Base-by-base conservation (phyloP, 2,329 filamentous ascomycete genomes). In the Colletotrichum gloeosporioides region DNA sequence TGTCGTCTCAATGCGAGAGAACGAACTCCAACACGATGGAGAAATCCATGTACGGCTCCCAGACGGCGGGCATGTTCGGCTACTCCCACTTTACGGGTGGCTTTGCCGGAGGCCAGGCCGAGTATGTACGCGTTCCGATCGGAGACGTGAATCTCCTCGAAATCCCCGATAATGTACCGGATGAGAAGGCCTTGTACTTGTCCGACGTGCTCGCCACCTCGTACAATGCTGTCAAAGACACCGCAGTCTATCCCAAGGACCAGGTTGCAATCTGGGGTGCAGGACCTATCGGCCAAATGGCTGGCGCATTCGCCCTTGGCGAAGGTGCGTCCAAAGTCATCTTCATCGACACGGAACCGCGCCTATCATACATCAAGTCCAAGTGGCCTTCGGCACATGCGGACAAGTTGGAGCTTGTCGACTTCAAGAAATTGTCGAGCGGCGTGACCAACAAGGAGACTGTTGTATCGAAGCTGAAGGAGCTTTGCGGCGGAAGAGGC, bases 231-330 rank as follows among this genome's bases (percentile, higher is more conserved):
- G 95, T 98, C 49, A 93, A 96, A 57, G 95, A 98, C 81, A 98
- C 95, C 0, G 93, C 92, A 2, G 93, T 98, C n/a, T 93, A 95
- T 77, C 88, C 93, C 39, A 92, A 90, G 15, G 95, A 98, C 79
- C 88, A 92, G 3, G 95, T 98, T 2, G 95, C 95, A 39, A 92
- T 98, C 76, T 98, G 95, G 77, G 95, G 95, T n/a, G 95, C 93
- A 0, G 95, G 95, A 0, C 96, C 95, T 1, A 95, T 98, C 68
- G 95, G 96, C 0, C 95, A 98, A 81, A 97, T 98, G 94, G 91
- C 90, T 3, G 94, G 93, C 2, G 88, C 95, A 69, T 98, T 96
- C 86, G 92, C 93, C 1, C 88, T 95, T 72, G 85, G 91, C n/a
- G 92, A 95, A 71, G 95, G 95, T 10, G 95, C 95, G 0, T 89